Percentiles rank a stretch among this genome's conserved stretches.
Evolutionary conservation across 2,329 filamentous ascomycete species (phyloP).

Genomic region (Penicillium crustosum): DNA sequence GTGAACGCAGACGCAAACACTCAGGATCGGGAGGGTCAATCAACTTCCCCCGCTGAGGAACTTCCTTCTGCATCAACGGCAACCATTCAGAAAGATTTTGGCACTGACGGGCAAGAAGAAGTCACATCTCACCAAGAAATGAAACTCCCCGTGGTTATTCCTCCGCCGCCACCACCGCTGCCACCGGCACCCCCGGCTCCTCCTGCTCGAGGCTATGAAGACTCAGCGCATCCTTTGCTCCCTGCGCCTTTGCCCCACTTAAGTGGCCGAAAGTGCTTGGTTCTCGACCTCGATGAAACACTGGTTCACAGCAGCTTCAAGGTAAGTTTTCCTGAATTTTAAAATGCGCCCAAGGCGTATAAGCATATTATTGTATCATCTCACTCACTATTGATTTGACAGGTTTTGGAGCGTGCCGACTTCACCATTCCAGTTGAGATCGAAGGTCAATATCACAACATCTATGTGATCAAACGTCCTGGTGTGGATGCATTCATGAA

Average conservation of each 20-base stretch:
- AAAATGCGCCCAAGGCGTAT: neutral
- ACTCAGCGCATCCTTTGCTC: conserved; percentile 65
- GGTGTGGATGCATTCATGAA: conserved; percentile 99
- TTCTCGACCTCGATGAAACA: conserved; percentile 94
- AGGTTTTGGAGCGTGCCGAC: conserved; percentile 97
- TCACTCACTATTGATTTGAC: conserved; percentile 14
- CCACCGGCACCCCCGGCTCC: conserved; percentile 40
- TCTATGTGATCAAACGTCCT: conserved; percentile 99
- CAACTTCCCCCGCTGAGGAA: conserved; percentile 66
- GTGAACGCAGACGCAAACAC: conserved; percentile 17
- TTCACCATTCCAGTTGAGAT: conserved; percentile 99
- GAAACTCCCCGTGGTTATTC: conserved; percentile 51
- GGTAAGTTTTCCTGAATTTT: conserved; percentile 52
- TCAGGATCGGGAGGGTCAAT: conserved; percentile 30
- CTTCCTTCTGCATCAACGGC: conserved; percentile 47
- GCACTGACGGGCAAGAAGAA: conserved; percentile 47
- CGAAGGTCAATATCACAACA: conserved; percentile 97
- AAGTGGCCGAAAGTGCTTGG: conserved; percentile 86
- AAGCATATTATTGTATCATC: conserved; percentile 20
- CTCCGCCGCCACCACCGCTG: conserved; percentile 58
- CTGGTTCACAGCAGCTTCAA: conserved; percentile 99
- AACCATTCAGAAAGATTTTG: conserved; percentile 32
- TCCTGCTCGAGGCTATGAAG: conserved; percentile 33
- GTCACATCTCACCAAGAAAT: conserved; percentile 43
- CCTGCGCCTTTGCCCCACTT: conserved; percentile 79